Evolutionary conservation across 2,329 filamentous ascomycete genomes (phyloP), one percentile per base, ranked within the genome.

Genomic region (Volutella citrinella): DNA sequence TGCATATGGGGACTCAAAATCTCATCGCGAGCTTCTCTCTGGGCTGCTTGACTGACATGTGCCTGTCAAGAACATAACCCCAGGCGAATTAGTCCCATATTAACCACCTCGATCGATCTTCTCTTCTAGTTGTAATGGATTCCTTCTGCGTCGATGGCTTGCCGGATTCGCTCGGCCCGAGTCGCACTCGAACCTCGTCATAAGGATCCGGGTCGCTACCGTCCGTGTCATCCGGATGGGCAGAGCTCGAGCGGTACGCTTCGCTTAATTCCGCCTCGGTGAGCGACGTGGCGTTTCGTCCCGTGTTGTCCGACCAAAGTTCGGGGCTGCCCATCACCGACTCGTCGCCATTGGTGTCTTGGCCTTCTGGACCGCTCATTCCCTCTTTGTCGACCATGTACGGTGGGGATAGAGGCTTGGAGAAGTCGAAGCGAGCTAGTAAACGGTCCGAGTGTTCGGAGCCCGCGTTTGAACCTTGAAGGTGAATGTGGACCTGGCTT

Each of bases 341-440:
- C 4, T 42, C 43, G 6, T 43, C 24, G 16, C 29, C 27, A 3
- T 30, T 34, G 6, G 29, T 21, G 2, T 38, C 41, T 2, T 40
- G 30, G 1, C 27, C 13, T 10, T 36, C 32, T 10, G 12, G 30
- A 5, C 15, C 9, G 6, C 41, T 17, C 4, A 12, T 18, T 11
- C 7, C 27, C 16, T 2, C 23, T 37, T 22, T 29, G 29, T 12
- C 9, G 7, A 28, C 26, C 22, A 18, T n/a, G n/a, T n/a, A 16
- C 1, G 52, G 49, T 2, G 52, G 52, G 4, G 47, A 59, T 5
- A 59, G 35, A 5, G 61, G 60, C 12, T 55, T 59, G 4, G 61
- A 61, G 40, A 68, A 68, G 41, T 66, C 57, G 31, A 64, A 67
- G 11, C 37, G 36, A 5, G 45, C 26, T 14, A 42, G 38, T 6